Conservation (phyloP, 2,329 filamentous ascomycete genomes). For the Xylaria sp. region DNA sequence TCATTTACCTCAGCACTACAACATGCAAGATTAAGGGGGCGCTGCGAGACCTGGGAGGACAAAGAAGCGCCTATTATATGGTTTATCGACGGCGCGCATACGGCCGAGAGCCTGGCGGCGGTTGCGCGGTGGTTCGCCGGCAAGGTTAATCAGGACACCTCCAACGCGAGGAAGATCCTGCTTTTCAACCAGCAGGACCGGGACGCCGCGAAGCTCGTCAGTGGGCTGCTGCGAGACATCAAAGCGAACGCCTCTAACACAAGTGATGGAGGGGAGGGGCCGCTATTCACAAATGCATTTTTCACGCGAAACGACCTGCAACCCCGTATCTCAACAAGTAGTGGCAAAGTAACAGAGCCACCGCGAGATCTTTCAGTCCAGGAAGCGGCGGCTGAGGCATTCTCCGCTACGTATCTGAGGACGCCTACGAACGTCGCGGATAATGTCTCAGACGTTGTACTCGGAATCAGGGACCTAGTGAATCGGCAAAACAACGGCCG, state of each 20-base stretch:
- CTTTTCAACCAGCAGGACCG: conserved; percentile 95
- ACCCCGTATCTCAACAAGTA: conserved; percentile 11
- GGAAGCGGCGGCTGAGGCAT: conserved; percentile 69
- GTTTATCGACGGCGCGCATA: conserved; percentile 91
- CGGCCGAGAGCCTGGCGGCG: conserved; percentile 81
- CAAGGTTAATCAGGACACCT: conserved; percentile 42
- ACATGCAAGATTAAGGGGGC: conserved; percentile 75
- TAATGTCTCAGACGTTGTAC: conserved; percentile 78
- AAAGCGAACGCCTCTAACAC: conserved; percentile 29
- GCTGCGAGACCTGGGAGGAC: conserved; percentile 74
- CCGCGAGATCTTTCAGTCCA: conserved; percentile 71
- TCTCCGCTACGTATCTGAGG: conserved; percentile 65
- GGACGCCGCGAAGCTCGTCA: conserved; percentile 74
- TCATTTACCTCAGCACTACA: conserved; percentile 74
- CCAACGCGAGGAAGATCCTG: conserved; percentile 61
- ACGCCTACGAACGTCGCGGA: conserved; percentile 64
- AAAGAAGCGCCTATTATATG: conserved; percentile 67
- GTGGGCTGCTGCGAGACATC: conserved; percentile 69
- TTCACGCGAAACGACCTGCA: conserved; percentile 79
- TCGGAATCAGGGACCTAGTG: conserved; percentile 59
- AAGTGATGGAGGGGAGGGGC: conserved; percentile 16
- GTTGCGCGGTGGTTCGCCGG: conserved; percentile 81
- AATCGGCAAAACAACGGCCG: conserved; percentile 18
- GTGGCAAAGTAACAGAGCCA: conserved; percentile 61
- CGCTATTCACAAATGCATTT: conserved; percentile 75